phyloP scores from a whole-genome alignment of 768 basidiomycete genomes.

The Amanita rimosa region DNA sequence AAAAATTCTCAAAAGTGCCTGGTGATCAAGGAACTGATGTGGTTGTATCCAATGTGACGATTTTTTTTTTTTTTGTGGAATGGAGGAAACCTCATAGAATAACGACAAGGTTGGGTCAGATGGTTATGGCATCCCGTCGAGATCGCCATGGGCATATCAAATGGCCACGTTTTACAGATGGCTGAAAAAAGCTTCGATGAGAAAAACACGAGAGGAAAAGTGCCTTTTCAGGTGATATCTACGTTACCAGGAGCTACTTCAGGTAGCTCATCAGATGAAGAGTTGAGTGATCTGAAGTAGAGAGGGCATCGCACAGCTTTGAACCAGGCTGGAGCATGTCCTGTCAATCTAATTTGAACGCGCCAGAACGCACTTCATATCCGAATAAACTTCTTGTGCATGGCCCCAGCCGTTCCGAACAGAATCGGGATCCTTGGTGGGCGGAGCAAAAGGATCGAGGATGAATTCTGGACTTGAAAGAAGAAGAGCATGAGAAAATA shows the following conservation, averaged over 20 bases:
- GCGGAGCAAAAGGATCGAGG: background rate
- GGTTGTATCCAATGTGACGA: background rate
- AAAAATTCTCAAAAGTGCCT: slow-evolving; percentile 1
- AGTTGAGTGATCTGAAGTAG: background rate
- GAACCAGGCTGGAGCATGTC: too few species aligned
- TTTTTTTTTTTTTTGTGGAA: background rate
- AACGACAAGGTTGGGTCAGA: background rate
- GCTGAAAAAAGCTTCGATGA: background rate
- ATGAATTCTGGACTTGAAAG: background rate
- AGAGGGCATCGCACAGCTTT: too few species aligned
- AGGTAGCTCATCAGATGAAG: background rate
- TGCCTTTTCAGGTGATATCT: background rate
- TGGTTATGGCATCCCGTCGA: background rate
- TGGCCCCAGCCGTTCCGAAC: background rate
- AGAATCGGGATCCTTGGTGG: background rate
- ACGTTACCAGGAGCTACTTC: background rate
- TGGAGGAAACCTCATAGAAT: background rate
- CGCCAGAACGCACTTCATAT: background rate
- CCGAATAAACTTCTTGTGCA: background rate
- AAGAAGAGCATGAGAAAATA: background rate
- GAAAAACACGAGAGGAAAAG: background rate
- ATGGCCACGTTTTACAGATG: background rate
- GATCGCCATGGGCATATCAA: background rate
- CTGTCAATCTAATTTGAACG: too few species aligned
- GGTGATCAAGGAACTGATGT: slow-evolving; percentile 2